Conservation (phyloP, 768 basidiomycete species). For the Boletellus ananiceps region DNA sequence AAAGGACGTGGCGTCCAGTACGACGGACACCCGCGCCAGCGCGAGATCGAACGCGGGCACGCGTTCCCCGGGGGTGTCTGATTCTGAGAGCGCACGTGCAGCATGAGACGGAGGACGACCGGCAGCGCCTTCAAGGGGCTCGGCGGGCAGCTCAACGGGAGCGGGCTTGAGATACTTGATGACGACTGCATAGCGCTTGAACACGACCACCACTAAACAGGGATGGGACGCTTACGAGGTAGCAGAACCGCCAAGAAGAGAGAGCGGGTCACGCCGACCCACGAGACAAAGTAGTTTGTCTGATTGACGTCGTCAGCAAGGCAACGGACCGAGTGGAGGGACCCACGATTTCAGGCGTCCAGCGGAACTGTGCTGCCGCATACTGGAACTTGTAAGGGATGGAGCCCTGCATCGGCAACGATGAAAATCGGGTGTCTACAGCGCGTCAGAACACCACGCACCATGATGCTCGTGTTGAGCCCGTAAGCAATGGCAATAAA, state of each 20-base stretch:
- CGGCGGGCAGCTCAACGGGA: constrained; percentile 20
- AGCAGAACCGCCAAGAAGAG: constrained; percentile 51
- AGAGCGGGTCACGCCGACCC: constrained; percentile 51
- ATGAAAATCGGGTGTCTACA: background rate
- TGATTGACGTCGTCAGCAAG: constrained; percentile 22
- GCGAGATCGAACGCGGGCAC: constrained; percentile 53
- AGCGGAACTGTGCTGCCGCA: constrained; percentile 54
- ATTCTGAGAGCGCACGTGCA: constrained; percentile 1
- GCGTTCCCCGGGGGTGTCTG: background rate
- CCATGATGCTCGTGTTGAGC: constrained; percentile 39
- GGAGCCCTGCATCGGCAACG: constrained; percentile 42
- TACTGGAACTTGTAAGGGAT: constrained; percentile 61
- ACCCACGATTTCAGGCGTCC: constrained; percentile 61
- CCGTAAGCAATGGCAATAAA: constrained; percentile 53
- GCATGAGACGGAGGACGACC: background rate
- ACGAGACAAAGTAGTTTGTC: constrained; percentile 72
- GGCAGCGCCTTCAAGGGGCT: constrained; percentile 11
- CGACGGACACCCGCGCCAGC: constrained; percentile 58
- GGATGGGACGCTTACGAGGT: constrained; percentile 46
- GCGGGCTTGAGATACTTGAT: constrained; percentile 52
- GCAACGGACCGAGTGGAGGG: background rate
- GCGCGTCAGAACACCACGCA: constrained; percentile 31
- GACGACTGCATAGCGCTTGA: constrained; percentile 35
- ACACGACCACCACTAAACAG: background rate
- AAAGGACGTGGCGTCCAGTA: constrained; percentile 52